Evolutionary conservation across 1,139 yeast genomes (phyloP).

Genomic region (Oligophagozyma castellii): DNA sequence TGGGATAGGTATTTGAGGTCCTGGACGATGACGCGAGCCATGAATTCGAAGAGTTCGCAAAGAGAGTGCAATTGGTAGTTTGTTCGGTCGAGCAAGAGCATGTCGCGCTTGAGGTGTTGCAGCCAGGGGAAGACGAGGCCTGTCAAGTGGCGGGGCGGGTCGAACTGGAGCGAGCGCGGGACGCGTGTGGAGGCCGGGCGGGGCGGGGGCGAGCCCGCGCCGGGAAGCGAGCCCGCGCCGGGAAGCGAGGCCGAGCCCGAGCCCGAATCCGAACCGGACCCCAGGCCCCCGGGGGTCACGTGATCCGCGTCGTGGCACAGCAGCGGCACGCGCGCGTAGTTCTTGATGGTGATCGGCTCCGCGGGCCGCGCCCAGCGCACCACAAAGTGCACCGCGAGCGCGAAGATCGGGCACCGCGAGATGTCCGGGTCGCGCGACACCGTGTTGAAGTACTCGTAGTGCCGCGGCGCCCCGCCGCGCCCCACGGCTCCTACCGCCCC

Average conservation of each 20-base stretch:
- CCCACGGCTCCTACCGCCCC: too few relatives aligned
- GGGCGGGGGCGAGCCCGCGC: slow-evolving; percentile 1
- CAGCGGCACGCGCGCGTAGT: slow-evolving; percentile 11
- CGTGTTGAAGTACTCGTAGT: slow-evolving; percentile 23
- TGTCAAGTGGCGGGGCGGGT: slow-evolving; percentile 14
- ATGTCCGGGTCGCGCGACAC: slow-evolving; percentile 21
- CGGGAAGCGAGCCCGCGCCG: slow-evolving; percentile 2
- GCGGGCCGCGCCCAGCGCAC: slow-evolving; percentile 19
- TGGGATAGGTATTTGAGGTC: slow-evolving; percentile 18
- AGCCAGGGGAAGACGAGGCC: slow-evolving; percentile 23
- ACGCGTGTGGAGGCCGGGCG: slow-evolving; percentile 6
- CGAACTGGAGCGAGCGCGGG: slow-evolving; percentile 13
- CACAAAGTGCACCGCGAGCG: slow-evolving; percentile 20
- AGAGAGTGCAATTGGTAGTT: slow-evolving; percentile 22
- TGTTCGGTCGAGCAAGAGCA: slow-evolving; percentile 17
- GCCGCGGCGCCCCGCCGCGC: too few relatives aligned
- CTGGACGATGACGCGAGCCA: slow-evolving; percentile 20
- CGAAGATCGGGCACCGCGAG: slow-evolving; percentile 23
- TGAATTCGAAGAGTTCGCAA: slow-evolving; percentile 22
- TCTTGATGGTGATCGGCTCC: slow-evolving; percentile 14
- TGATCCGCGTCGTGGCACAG: slow-evolving; percentile 13
- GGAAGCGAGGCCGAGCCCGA: slow-evolving; percentile 6
- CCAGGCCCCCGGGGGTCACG: slow-evolving; percentile 9
- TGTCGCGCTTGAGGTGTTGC: slow-evolving; percentile 16
- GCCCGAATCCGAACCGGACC: slow-evolving; percentile 3